Percentiles rank a stretch among this genome's conserved stretches.
Evolutionary conservation across 2,329 filamentous ascomycete species (phyloP).

Genomic region (Colletotrichum filicis): DNA sequence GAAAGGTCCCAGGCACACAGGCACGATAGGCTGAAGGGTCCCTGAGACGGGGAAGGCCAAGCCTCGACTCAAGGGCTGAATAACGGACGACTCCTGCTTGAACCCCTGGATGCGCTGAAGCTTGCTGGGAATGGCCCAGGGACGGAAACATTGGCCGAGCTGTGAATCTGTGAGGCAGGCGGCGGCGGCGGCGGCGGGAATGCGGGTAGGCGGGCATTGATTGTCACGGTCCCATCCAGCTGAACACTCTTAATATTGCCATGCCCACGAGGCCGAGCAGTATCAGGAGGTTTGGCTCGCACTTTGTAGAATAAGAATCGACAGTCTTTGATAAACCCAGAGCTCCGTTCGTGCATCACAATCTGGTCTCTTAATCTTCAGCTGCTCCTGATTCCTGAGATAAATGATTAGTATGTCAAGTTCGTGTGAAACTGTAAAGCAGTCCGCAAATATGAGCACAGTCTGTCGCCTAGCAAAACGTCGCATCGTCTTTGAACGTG

Average conservation of each 20-base stretch:
- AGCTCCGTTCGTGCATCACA: background rate
- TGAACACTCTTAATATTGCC: background rate
- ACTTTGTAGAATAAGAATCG: background rate
- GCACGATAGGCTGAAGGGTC: background rate
- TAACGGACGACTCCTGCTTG: background rate
- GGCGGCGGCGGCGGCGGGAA: too few relatives aligned
- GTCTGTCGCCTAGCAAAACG: background rate
- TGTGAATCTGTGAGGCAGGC: background rate
- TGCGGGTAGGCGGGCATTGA: background rate
- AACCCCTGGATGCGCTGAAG: background rate
- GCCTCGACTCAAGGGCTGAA: background rate
- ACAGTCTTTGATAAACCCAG: background rate
- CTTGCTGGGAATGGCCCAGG: constrained; percentile 10
- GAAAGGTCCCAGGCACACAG: too few relatives aligned
- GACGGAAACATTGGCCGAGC: constrained; percentile 2
- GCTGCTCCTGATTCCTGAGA: background rate
- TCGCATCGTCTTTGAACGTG: background rate
- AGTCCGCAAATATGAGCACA: background rate
- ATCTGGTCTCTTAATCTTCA: background rate
- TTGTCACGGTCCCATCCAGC: background rate
- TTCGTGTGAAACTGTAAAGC: background rate
- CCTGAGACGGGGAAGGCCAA: background rate
- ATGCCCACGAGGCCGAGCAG: too few relatives aligned
- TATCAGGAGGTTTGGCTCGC: background rate
- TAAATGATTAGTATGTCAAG: background rate